Evolutionary conservation across 805 yeast genomes (phyloP), one percentile per base, ranked within the genome.

Genomic region (Alloascoidea africana): DNA sequence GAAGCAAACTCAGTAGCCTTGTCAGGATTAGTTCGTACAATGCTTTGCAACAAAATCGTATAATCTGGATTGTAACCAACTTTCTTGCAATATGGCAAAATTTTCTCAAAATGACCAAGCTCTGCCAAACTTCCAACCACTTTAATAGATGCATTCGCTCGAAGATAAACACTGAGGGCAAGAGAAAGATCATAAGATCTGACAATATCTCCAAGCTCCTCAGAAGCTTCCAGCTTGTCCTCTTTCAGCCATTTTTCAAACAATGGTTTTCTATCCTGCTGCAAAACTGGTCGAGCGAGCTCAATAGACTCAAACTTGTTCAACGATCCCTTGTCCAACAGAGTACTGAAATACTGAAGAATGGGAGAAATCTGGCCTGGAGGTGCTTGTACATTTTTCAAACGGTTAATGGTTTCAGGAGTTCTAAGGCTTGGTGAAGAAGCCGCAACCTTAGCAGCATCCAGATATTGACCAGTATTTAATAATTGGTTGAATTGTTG

Each of bases 1-100:
- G 85, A 76, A 13, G 98, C 97, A 63, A 91, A 91, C 60, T 91
- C 98, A 32, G 95, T 83, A 17, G 96, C 98, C 59, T 85, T 84
- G 52, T 91, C 99, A n/a, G 99, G 96, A 56, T 82, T 86, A 17
- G 82, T 75, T 58, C 97, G 77, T 36, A 89, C 76, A 49, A 91
- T 72, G 60, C 84, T 83, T 55, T 94, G 96, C 50, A 91, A 73
- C 61, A 91, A 68, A 42, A 83, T 79, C 36, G 91, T 73, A 59
- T 75, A 91, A 61, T 91, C 94, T 42, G 99, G 96, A 48, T 73
- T 70, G 62, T 80, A 91, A 44, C 76, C 75, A 41, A 80, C 91
- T 62, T 85, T 84, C 59, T 82, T 80, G 60, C 95, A 81, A 62
- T 82, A 91, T 38, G 98, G 96, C 46, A 86, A 60, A 45, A 91